These are phyloP conservation scores for Kernera saxatilis DNA, from an alignment of 345 rosid genomes.

Conservation along the genomic window DNA sequence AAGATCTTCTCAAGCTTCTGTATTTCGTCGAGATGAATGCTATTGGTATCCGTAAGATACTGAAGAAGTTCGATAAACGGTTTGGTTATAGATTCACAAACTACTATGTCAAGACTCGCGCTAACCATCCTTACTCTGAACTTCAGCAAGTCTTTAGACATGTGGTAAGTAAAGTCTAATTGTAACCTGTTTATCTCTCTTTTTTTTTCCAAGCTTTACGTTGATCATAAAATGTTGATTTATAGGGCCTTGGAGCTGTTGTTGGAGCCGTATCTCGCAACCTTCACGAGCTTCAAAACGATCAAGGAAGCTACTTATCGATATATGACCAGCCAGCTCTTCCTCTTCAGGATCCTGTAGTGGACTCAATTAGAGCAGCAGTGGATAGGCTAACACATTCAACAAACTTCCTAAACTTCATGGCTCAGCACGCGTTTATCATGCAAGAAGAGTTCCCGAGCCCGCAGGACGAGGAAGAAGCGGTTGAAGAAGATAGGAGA, in stretches of 20 bases:
- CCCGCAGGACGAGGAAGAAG: conserved; percentile 73
- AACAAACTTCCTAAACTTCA: conserved; percentile 78
- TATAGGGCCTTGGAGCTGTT: conserved; percentile 94
- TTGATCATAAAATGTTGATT: not conserved
- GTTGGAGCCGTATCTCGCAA: conserved; percentile 95
- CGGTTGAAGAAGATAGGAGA: conserved; percentile 45
- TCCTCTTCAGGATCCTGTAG: conserved; percentile 81
- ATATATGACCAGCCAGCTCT: conserved; percentile 85
- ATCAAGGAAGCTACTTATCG: conserved; percentile 89
- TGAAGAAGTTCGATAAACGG: conserved; percentile 94
- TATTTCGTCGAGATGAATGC: conserved; percentile 86
- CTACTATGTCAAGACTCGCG: conserved; percentile 94
- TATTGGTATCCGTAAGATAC: conserved; percentile 82
- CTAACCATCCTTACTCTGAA: conserved; percentile 96
- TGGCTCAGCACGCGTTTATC: conserved; percentile 93
- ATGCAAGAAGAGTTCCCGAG: conserved; percentile 88
- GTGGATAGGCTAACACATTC: conserved; percentile 82
- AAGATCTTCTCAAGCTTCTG: conserved; percentile 76
- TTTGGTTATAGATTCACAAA: conserved; percentile 85
- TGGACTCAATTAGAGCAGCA: conserved; percentile 75
- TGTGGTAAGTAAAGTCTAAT: conserved; percentile 52
- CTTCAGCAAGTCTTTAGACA: conserved; percentile 96
- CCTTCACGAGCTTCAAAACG: conserved; percentile 91
- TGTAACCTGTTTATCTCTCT: not conserved
- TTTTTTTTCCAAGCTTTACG: not conserved